Base-by-base conservation (phyloP, 176 grass and related monocot species). In the Phragmites australis region DNA sequence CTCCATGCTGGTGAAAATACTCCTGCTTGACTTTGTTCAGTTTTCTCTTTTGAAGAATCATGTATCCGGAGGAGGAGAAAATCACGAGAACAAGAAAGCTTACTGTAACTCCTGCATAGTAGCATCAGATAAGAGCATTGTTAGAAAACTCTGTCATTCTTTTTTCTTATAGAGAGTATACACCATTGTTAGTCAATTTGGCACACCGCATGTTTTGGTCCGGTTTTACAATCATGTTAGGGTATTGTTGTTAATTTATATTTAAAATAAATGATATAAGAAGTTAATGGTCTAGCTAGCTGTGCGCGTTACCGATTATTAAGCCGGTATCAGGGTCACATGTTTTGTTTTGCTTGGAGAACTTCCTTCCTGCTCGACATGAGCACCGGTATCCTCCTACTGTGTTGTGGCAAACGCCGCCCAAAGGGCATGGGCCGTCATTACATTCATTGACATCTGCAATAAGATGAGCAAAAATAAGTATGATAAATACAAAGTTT, bases 1-100 rank as follows among this genome's bases (percentile, higher is more conserved):
- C 87, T 21, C 87, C 82, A 34, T 85, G 82, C 2, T 85, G 46
- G 0, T 4, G n/a, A 64, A 89, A 89, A 57, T 85, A 70, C 8
- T 89, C 83, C 2, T 71, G 37, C 40, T 85, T 89, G 21, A 55
- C 65, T 64, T 54, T 67, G 21, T 27, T 34, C 2, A 81, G 0
- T 32, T 81, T 81, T 59, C 70, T 75, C 17, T 14, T 69, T 61
- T 87, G 62, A 30, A 81, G 3, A 8, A 81, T 32, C 32, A 87
- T 43, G 0, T 75, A 40, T 14, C 62, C 43, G 0, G 22, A 51
- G 1, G 41, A 68, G 7, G 45, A 27, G 5, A 41, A 69, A 56
- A 68, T 61, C 8, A 81, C 6, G 31, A 81, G 53, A 44, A 10
- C 44, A 37, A 82, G 11, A 27, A 70, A 70, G 26, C 72, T 44